Conservation (phyloP, 1,284 basidiomycete species). For the Coniophora puteana region DNA sequence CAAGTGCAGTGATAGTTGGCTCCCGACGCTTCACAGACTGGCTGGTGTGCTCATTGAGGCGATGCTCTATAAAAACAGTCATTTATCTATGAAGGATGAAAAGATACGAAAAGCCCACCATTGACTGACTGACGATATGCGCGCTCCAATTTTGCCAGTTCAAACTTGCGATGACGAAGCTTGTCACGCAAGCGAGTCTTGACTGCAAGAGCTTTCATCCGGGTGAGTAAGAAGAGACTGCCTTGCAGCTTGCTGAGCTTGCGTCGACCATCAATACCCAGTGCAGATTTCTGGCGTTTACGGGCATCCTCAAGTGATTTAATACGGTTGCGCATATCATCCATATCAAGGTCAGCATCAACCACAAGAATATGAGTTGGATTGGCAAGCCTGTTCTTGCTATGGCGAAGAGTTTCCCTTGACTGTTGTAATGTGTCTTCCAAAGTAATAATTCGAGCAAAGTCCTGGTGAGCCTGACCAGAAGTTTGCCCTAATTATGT, state of each 20-base stretch:
- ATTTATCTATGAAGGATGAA: not conserved
- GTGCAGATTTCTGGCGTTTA: not conserved
- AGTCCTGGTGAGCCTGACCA: not conserved
- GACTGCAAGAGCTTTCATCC: slow-evolving; percentile 19
- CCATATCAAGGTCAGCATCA: too few species aligned
- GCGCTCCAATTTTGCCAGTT: slow-evolving; percentile 18
- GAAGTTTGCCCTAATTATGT: slow-evolving; percentile 1
- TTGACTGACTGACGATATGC: slow-evolving; percentile 8
- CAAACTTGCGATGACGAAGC: slow-evolving; percentile 20
- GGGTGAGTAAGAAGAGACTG: slow-evolving; percentile 9
- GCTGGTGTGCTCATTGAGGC: slow-evolving; percentile 3
- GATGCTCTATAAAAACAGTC: not conserved
- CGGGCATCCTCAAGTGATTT: not conserved
- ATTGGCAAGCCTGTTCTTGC: not conserved
- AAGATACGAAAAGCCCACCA: not conserved
- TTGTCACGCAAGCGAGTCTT: slow-evolving; percentile 17
- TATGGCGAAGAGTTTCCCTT: not conserved
- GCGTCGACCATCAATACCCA: not conserved
- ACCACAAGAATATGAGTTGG: too few species aligned
- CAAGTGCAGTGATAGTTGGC: slow-evolving; percentile 1
- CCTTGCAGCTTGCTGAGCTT: slow-evolving; percentile 1
- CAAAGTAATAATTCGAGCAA: not conserved
- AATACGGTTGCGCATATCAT: not conserved
- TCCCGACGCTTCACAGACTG: not conserved
- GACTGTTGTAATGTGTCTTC: too few species aligned